phyloP scores from a whole-genome alignment of 805 yeast genomes.

The Tetrapisispora arboricola region DNA sequence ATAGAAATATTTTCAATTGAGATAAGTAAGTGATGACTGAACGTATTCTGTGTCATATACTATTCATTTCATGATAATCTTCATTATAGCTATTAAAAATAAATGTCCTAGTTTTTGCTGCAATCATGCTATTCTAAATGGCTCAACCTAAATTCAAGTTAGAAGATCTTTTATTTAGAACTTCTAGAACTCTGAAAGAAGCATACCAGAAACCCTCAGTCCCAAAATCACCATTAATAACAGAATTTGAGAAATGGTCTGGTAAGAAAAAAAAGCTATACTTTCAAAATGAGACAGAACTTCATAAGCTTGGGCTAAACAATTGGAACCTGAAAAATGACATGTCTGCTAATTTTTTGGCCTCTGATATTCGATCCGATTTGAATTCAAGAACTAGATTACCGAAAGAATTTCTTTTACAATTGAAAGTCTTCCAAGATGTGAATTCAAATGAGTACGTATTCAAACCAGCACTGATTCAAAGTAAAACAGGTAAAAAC shows the following conservation, averaged over 20 bases:
- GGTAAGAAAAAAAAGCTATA: slow-evolving; percentile 21
- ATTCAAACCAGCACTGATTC: slow-evolving; percentile 3
- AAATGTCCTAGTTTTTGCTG: too few species aligned
- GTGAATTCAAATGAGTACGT: not conserved
- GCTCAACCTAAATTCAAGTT: not conserved
- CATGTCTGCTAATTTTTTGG: slow-evolving; percentile 31
- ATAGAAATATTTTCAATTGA: too few species aligned
- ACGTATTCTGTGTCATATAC: too few species aligned
- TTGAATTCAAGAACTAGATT: slow-evolving; percentile 26
- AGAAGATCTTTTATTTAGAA: not conserved
- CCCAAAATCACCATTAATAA: slow-evolving; percentile 15
- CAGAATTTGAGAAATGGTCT: slow-evolving; percentile 30
- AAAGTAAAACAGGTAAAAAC: slow-evolving; percentile 11
- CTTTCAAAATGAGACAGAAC: slow-evolving; percentile 3
- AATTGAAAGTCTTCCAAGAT: not conserved
- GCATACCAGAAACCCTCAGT: not conserved
- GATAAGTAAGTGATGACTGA: too few species aligned
- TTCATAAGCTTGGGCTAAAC: slow-evolving; percentile 3
- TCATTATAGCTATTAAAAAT: too few species aligned
- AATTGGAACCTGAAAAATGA: slow-evolving; percentile 23
- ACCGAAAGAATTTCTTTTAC: slow-evolving; percentile 29
- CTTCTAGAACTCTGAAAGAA: not conserved
- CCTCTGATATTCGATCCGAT: slow-evolving; percentile 37
- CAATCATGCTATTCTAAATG: not conserved
- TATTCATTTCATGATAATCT: too few species aligned